Conservation (phyloP, 2,329 filamentous ascomycete species). For the Aspergillus sp. region DNA sequence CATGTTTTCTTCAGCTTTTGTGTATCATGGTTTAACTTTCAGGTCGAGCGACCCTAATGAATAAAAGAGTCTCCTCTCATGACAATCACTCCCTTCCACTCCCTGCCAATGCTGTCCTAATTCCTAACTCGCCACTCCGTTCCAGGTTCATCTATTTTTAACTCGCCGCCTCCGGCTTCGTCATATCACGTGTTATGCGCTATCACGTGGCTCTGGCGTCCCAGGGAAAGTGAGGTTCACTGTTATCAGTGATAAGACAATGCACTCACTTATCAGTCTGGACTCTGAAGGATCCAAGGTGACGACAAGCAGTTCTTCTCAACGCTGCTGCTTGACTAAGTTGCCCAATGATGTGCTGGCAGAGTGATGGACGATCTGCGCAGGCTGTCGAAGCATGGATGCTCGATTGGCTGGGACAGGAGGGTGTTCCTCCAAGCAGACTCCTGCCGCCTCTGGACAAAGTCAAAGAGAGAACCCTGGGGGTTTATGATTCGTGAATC, state of each 20-base stretch:
- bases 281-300: neutral
- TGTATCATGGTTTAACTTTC: slow-evolving; percentile 25
- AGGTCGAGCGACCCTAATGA: slow-evolving; percentile 25
- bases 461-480: neutral
- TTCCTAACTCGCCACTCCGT: neutral
- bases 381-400: slow-evolving; percentile 6
- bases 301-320: slow-evolving; percentile 1
- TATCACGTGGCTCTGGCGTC: neutral
- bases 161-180: neutral
- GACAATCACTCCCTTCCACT: slow-evolving; percentile 6
- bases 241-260: neutral
- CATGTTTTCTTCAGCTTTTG: slow-evolving; percentile 20
- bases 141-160: neutral
- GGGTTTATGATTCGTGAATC: neutral
- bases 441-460: neutral
- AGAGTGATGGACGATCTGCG: slow-evolving; percentile 17
- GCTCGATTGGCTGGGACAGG: slow-evolving; percentile 5
- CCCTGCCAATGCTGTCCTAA: neutral
- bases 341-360: slow-evolving; percentile 10
- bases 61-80: slow-evolving; percentile 28
- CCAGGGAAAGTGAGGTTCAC: no score
- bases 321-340: neutral
- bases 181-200: neutral
- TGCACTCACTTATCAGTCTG: neutral
- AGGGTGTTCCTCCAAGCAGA: neutral